Evolutionary conservation across 441 rosid species (phyloP).

Genomic region (Pelargonium fulgidum): DNA sequence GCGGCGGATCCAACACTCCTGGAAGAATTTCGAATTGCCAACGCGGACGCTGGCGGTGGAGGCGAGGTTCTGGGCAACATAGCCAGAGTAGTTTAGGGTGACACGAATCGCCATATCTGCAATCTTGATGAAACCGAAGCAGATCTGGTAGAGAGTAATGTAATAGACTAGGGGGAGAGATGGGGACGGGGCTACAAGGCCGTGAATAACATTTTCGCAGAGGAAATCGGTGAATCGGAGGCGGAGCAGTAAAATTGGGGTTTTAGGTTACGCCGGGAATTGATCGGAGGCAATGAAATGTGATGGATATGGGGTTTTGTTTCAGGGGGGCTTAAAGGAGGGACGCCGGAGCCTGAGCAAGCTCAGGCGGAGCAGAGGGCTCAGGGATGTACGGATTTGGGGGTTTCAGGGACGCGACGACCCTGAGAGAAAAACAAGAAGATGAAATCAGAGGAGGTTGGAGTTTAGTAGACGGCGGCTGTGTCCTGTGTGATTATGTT

Average conservation of each 20-base stretch:
- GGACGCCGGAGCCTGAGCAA: background rate
- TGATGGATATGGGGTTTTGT: background rate
- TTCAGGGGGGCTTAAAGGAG: background rate
- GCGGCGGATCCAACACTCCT: slow-evolving; percentile 47
- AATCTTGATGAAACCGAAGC: slow-evolving; percentile 36
- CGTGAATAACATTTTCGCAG: slow-evolving; percentile 33
- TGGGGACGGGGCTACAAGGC: slow-evolving; percentile 29
- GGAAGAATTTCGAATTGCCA: slow-evolving; percentile 39
- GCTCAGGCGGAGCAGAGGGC: slow-evolving; percentile 3
- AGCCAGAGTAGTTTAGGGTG: slow-evolving; percentile 57
- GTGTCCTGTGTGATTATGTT: no score
- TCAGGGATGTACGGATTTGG: background rate
- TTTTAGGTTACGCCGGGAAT: slow-evolving; percentile 16
- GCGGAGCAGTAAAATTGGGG: slow-evolving; percentile 30
- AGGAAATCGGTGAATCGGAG: slow-evolving; percentile 27
- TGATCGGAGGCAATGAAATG: background rate
- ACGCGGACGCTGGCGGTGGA: slow-evolving; percentile 43
- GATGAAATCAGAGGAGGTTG: no score
- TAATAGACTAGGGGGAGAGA: slow-evolving; percentile 28
- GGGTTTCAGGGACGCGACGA: no score
- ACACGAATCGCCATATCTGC: slow-evolving; percentile 67
- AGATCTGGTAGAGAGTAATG: slow-evolving; percentile 41
- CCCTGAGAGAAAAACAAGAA: no score
- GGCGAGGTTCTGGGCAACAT: slow-evolving; percentile 62
- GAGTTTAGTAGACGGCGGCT: no score